Percentiles rank a stretch among this genome's conserved stretches.
phyloP scores from a whole-genome alignment of 2,329 filamentous ascomycete species.

The Colletotrichum filicis region DNA sequence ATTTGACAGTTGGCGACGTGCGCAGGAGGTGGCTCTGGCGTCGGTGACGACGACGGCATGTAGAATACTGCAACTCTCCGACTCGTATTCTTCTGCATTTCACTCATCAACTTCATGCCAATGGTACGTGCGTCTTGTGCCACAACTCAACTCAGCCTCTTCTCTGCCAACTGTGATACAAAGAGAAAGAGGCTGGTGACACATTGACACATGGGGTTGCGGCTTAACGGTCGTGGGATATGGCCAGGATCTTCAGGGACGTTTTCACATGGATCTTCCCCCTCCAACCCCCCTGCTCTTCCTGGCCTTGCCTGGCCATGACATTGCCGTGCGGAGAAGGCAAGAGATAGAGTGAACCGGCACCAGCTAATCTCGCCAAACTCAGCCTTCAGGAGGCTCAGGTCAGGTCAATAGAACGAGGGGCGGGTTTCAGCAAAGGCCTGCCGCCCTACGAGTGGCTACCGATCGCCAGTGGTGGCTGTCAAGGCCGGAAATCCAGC shows the following conservation, averaged over 20 bases:
- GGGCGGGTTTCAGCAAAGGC: constrained; percentile 26
- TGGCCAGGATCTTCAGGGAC: constrained; percentile 33
- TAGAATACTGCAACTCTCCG: constrained; percentile 22
- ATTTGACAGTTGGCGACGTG: constrained; percentile 20
- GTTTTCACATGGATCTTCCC: constrained; percentile 21
- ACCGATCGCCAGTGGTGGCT: constrained; percentile 23
- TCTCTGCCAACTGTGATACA: background rate
- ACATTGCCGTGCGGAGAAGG: constrained; percentile 19
- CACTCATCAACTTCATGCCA: constrained; percentile 30
- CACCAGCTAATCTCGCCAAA: constrained; percentile 17
- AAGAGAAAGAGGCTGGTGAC: constrained; percentile 6
- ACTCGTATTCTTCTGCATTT: constrained; percentile 25
- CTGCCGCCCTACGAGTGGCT: constrained; percentile 31
- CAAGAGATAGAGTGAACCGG: constrained; percentile 6
- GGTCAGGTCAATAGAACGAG: constrained; percentile 7
- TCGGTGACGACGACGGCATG: constrained; percentile 24
- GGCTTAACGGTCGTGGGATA: constrained; percentile 29
- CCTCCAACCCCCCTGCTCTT: background rate
- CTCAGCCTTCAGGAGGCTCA: constrained; percentile 29
- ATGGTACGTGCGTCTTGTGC: constrained; percentile 25
- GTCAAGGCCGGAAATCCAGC: constrained; percentile 13
- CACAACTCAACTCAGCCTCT: constrained; percentile 34
- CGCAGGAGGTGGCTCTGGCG: constrained; percentile 28
- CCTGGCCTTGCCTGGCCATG: background rate
- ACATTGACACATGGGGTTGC: constrained; percentile 25